phyloP scores from a whole-genome alignment of 2,329 filamentous ascomycete genomes.

The Ramularia collo-cygni region DNA sequence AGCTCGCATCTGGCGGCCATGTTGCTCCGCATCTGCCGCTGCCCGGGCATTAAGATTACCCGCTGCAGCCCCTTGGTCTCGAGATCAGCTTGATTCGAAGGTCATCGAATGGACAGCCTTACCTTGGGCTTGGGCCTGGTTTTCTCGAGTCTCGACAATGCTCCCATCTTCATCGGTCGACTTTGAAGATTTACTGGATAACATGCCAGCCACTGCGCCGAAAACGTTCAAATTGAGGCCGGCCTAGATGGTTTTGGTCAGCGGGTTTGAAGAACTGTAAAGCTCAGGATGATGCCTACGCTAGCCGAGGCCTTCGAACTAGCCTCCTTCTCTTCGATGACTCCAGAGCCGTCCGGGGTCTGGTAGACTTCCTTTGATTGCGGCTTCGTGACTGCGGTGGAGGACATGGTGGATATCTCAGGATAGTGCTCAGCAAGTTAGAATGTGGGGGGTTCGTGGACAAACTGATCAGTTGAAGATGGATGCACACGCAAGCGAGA shows the following conservation, averaged over 20 bases:
- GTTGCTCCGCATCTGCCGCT: constrained; percentile 23
- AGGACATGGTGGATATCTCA: constrained; percentile 9
- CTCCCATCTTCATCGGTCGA: constrained; percentile 26
- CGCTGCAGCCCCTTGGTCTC: constrained; percentile 22
- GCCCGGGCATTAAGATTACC: constrained; percentile 21
- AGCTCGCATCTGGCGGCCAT: constrained; percentile 16
- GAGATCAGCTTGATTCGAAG: constrained; percentile 3
- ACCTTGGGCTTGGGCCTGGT: constrained; percentile 23
- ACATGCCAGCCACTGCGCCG: constrained; percentile 29
- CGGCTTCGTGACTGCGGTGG: constrained; percentile 9
- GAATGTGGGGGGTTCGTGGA: no score
- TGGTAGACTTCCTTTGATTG: constrained; percentile 12
- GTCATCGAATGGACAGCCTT: constrained; percentile 5
- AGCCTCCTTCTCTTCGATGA: constrained; percentile 26
- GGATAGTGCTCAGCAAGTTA: no score
- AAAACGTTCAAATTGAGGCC: constrained; percentile 34
- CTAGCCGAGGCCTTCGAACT: constrained; percentile 30
- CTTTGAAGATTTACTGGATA: constrained; percentile 29
- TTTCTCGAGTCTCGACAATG: constrained; percentile 25
- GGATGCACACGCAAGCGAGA: no score
- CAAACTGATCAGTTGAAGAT: no score
- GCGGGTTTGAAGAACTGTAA: constrained; percentile 1
- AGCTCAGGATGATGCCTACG: constrained; percentile 17
- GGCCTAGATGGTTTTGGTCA: constrained; percentile 20
- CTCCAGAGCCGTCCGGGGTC: constrained; percentile 7